These are phyloP conservation scores for Neurospora sp. DNA, from an alignment of 495 filamentous ascomycete genomes.

Conservation along the genomic window DNA sequence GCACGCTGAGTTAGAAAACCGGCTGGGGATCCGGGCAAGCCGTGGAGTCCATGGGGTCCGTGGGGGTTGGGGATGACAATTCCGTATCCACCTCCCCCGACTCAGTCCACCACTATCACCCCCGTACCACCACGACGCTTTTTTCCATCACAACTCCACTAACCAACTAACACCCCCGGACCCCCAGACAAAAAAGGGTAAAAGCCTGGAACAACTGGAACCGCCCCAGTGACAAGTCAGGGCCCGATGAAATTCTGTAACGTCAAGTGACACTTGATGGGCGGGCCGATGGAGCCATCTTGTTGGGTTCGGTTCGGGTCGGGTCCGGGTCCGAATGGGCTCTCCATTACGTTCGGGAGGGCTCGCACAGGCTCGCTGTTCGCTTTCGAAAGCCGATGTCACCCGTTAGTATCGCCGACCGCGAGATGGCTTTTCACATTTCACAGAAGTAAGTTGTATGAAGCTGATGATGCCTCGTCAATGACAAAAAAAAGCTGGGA, in stretches of 20 bases:
- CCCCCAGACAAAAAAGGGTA: neutral
- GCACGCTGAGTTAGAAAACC: neutral
- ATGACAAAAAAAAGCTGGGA: neutral
- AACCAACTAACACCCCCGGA: neutral
- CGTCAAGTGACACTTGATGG: neutral
- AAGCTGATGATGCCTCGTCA: neutral
- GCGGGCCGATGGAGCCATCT: neutral
- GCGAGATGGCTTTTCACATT: neutral
- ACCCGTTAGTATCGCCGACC: neutral
- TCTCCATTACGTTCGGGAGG: neutral
- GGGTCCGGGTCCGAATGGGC: neutral
- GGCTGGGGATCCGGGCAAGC: neutral
- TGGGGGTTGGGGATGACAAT: neutral
- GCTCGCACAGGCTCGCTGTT: neutral
- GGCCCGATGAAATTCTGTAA: neutral
- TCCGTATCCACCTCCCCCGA: neutral
- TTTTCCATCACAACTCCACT: neutral
- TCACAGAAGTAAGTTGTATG: neutral
- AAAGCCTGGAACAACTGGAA: neutral
- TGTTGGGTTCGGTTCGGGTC: neutral
- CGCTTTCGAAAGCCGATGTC: neutral
- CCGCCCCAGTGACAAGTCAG: neutral
- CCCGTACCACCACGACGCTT: neutral
- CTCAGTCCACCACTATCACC: neutral
- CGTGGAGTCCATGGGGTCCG: neutral